phyloP scores from a whole-genome alignment of 2,329 filamentous ascomycete species.

The Parasarocladium wereldwijsianum region DNA sequence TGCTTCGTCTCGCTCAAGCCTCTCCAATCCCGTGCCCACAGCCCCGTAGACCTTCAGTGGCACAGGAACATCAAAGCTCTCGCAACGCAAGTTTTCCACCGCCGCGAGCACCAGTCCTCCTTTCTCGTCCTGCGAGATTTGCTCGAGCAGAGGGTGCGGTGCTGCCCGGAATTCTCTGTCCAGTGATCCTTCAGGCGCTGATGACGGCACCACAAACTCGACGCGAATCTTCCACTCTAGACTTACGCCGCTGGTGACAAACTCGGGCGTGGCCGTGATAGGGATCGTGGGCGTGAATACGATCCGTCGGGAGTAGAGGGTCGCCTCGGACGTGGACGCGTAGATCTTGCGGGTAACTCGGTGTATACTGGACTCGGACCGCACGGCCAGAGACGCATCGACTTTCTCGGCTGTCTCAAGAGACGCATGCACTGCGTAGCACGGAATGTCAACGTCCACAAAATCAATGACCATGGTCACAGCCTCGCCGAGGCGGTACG shows the following conservation, averaged over 20 bases:
- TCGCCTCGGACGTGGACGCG: conserved; percentile 64
- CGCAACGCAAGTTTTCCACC: conserved; percentile 62
- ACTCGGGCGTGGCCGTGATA: conserved; percentile 70
- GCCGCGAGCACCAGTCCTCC: conserved; percentile 61
- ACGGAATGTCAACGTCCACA: conserved; percentile 58
- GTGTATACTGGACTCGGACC: conserved; percentile 73
- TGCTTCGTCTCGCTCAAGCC: conserved; percentile 38
- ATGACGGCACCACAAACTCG: conserved; percentile 75
- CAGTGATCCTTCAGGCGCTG: neutral
- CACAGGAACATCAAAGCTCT: conserved; percentile 83
- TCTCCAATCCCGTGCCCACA: conserved; percentile 40
- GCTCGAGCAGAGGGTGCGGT: conserved; percentile 50
- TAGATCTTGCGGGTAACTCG: conserved; percentile 75
- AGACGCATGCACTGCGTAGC: conserved; percentile 71
- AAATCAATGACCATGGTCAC: conserved; percentile 81
- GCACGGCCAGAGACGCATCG: conserved; percentile 63
- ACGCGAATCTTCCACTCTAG: conserved; percentile 81
- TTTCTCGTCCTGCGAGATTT: conserved; percentile 64
- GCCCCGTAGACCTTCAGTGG: conserved; percentile 69
- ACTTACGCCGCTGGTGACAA: conserved; percentile 77
- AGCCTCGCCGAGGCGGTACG: conserved; percentile 79
- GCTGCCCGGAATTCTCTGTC: conserved; percentile 10
- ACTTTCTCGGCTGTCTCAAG: conserved; percentile 81
- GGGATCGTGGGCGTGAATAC: conserved; percentile 78
- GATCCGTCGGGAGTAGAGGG: conserved; percentile 64